These are phyloP conservation scores for carrot (Daucus carota) DNA, from an alignment of 129 eudicot species.

Conservation along the genomic window DH1_v3.0 NC_030385.2:38700501-38701000, in stretches of 20 bases:
- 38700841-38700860: neutral
- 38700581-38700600: slow-evolving; percentile 91
- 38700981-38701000: neutral
- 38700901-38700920: neutral
- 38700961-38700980: neutral
- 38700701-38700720: neutral
- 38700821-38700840: neutral
- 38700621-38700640: slow-evolving; percentile 94
- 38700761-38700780: neutral
- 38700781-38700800: neutral
- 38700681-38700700: neutral
- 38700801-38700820: neutral
- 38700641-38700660: slow-evolving; percentile 78
- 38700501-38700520: neutral
- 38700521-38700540: slow-evolving; percentile 75
- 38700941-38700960: neutral
- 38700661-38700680: slow-evolving; percentile 56
- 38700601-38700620: slow-evolving; percentile 76
- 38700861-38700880: neutral
- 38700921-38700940: neutral
- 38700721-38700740: neutral
- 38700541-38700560: slow-evolving; percentile 59
- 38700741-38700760: neutral
- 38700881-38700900: neutral
- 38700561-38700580: slow-evolving; percentile 83